Evolutionary conservation across 768 basidiomycete genomes (phyloP).

Genomic region (Tulasnella sp.): DNA sequence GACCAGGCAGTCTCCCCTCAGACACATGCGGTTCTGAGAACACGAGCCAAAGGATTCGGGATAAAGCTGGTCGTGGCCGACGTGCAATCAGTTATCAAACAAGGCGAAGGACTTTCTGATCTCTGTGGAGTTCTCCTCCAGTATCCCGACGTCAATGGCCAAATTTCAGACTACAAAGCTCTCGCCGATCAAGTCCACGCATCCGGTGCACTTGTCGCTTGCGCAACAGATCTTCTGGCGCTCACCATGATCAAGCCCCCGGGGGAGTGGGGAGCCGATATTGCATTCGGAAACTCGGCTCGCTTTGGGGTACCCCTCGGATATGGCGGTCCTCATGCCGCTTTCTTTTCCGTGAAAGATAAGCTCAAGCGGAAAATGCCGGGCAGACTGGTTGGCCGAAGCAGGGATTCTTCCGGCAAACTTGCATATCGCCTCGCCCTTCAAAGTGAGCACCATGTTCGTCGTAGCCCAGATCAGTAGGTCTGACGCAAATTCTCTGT

Average conservation of each 20-base stretch:
- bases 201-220: constrained; percentile 70
- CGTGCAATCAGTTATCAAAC: constrained; percentile 42
- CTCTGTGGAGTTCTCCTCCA: constrained; percentile 86
- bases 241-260: constrained; percentile 89
- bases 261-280: constrained; percentile 97
- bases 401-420: constrained; percentile 74
- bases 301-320: constrained; percentile 95
- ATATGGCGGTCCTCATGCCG: constrained; percentile 96
- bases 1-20: constrained; percentile 79
- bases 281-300: constrained; percentile 90
- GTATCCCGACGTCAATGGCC: constrained; percentile 87
- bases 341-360: constrained; percentile 92
- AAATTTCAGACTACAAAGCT: constrained; percentile 60
- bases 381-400: constrained; percentile 88
- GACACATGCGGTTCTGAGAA: constrained; percentile 80
- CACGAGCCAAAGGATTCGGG: constrained; percentile 89
- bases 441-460: constrained; percentile 61
- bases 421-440: constrained; percentile 87
- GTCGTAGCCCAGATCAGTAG: background rate
- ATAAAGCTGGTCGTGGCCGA: constrained; percentile 72
- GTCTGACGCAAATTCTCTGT: background rate
- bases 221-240: constrained; percentile 87
- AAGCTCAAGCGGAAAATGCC: constrained; percentile 96
- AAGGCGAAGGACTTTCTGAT: constrained; percentile 45
- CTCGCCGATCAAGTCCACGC: constrained; percentile 64